Percentiles rank a stretch among this genome's conserved stretches.
Conservation (phyloP, 225 moss, liverwort and hornwort genomes). For the Pleurozium schreberi region DNA sequence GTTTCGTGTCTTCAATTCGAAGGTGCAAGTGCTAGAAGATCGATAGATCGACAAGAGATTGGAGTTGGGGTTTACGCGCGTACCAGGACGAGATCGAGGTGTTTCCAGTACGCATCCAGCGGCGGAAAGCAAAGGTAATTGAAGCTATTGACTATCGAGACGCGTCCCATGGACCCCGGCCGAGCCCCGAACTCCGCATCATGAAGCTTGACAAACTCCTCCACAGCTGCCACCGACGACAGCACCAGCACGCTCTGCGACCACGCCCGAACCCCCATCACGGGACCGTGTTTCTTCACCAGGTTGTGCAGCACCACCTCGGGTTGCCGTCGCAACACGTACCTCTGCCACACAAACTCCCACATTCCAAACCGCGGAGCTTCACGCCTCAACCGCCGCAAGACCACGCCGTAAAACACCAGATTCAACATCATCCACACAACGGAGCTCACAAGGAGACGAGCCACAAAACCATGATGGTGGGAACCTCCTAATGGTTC, state of each 20-base stretch:
- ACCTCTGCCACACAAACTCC: constrained; percentile 6
- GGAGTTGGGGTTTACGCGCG: neutral
- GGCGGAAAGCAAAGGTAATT: neutral
- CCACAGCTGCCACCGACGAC: constrained; percentile 23
- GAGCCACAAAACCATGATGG: neutral
- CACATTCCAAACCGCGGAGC: neutral
- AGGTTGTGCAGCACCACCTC: constrained; percentile 11
- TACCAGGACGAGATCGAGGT: constrained; percentile 19
- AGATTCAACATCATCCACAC: constrained; percentile 2
- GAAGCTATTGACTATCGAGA: neutral
- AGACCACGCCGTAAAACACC: neutral
- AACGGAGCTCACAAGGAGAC: neutral
- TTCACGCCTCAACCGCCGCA: neutral
- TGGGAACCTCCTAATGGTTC: neutral
- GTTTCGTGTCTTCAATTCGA: neutral
- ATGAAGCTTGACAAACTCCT: constrained; percentile 38
- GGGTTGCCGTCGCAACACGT: constrained; percentile 2
- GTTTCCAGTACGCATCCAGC: constrained; percentile 14
- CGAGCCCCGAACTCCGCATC: constrained; percentile 18
- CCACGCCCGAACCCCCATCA: constrained; percentile 13
- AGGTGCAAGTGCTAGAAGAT: neutral
- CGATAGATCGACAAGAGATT: neutral
- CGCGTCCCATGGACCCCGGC: constrained; percentile 7
- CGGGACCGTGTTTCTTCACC: constrained; percentile 13
- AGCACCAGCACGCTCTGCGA: constrained; percentile 16